These are phyloP conservation scores for Aspergillus sclerotiicarbonarius DNA, from an alignment of 495 filamentous ascomycete genomes.

Conservation along the genomic window DNA sequence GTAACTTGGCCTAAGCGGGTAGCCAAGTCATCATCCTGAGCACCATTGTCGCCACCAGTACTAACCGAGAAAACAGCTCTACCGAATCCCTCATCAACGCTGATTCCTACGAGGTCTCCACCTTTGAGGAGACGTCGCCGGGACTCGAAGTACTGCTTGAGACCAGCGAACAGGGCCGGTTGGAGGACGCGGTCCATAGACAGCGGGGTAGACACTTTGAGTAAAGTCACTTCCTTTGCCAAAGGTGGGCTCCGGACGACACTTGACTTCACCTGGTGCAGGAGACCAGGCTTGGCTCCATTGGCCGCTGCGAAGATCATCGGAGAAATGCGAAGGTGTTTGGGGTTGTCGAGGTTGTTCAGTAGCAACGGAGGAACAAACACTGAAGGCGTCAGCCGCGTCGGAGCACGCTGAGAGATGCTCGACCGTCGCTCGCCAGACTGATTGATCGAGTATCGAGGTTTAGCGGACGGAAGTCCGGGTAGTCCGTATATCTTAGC, in stretches of 20 bases:
- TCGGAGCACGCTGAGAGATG: conserved; percentile 45
- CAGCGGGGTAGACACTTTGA: conserved; percentile 84
- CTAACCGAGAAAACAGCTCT: conserved; percentile 66
- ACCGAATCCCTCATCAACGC: conserved; percentile 79
- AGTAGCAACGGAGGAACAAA: conserved; percentile 85
- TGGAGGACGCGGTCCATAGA: conserved; percentile 83
- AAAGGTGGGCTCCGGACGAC: conserved; percentile 67
- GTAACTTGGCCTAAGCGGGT: conserved; percentile 42
- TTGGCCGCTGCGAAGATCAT: conserved; percentile 48
- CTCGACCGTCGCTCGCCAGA: conserved; percentile 49
- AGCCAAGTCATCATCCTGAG: conserved; percentile 63
- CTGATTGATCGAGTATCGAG: conserved; percentile 52
- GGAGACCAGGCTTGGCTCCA: conserved; percentile 31
- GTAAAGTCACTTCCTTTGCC: conserved; percentile 87
- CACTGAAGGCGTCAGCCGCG: conserved; percentile 53
- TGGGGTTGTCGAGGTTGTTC: conserved; percentile 73
- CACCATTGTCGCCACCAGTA: conserved; percentile 51
- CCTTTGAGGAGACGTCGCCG: conserved; percentile 74
- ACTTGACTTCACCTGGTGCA: conserved; percentile 47
- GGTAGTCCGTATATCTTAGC: conserved; percentile 86
- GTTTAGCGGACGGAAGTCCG: conserved; percentile 54
- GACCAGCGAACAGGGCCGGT: conserved; percentile 72
- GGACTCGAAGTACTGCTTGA: conserved; percentile 83
- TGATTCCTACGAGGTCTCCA: conserved; percentile 83
- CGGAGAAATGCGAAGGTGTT: conserved; percentile 69